Conservation (phyloP, 2,329 filamentous ascomycete genomes). For the Ilyonectria sp. region DNA sequence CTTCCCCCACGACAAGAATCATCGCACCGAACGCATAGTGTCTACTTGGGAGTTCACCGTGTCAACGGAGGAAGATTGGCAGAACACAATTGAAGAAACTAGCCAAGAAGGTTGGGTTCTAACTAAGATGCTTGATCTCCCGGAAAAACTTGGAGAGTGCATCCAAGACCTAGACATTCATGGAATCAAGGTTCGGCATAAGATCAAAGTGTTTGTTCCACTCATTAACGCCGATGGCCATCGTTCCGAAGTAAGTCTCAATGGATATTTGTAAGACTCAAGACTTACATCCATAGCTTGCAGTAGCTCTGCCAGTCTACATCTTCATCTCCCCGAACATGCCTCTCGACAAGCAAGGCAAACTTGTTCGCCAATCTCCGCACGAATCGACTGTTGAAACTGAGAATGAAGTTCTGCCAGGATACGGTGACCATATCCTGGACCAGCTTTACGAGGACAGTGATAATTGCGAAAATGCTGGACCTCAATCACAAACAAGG, state of each 20-base stretch:
- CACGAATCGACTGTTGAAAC: constrained; percentile 64
- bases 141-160: constrained; percentile 84
- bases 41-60: constrained; percentile 71
- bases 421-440: constrained; percentile 91
- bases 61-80: constrained; percentile 73
- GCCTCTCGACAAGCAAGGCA: constrained; percentile 87
- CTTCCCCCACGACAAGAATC: constrained; percentile 65
- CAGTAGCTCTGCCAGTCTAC: constrained; percentile 88
- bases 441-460: constrained; percentile 92
- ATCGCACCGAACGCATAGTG: constrained; percentile 75
- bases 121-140: constrained; percentile 76
- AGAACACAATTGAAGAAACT: constrained; percentile 76
- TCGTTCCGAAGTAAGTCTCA: constrained; percentile 79
- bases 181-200: constrained; percentile 92
- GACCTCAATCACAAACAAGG: constrained; percentile 74
- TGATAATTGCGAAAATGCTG: constrained; percentile 84
- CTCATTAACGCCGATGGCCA: constrained; percentile 95
- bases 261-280: not conserved
- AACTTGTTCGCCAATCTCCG: constrained; percentile 74
- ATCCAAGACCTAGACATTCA: constrained; percentile 89
- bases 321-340: constrained; percentile 96
- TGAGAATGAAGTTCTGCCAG: constrained; percentile 82
- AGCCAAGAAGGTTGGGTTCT: constrained; percentile 76
- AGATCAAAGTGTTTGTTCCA: constrained; percentile 89
- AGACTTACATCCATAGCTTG: constrained; percentile 66